phyloP scores from a whole-genome alignment of 2,329 filamentous ascomycete species.

The Paecilomyces dactylethromorphus region DNA sequence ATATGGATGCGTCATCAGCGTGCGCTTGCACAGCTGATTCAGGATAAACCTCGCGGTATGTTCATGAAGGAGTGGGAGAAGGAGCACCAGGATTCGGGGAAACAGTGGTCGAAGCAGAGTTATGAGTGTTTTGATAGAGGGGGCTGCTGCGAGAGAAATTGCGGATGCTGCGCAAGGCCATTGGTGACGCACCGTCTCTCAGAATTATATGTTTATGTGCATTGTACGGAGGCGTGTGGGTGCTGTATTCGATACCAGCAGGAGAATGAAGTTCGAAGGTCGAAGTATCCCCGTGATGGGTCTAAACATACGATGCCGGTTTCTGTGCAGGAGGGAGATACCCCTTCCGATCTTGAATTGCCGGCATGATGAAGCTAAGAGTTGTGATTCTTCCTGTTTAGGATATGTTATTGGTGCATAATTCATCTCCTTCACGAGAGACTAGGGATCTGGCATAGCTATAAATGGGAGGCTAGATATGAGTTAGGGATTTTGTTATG shows the following conservation, averaged over 20 bases:
- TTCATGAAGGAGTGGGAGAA: neutral
- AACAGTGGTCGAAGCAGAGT: neutral
- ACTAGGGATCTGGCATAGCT: too few relatives aligned
- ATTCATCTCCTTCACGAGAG: neutral
- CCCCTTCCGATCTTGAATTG: neutral
- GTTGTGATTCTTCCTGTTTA: neutral
- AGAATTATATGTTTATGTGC: neutral
- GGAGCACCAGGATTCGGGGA: neutral
- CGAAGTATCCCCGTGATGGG: neutral
- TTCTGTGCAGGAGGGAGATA: neutral
- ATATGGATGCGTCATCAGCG: neutral
- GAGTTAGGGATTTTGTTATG: too few relatives aligned
- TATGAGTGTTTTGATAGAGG: neutral
- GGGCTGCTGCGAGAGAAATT: neutral
- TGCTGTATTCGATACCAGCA: neutral
- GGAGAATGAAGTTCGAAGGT: neutral
- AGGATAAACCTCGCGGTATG: neutral
- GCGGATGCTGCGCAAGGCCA: neutral
- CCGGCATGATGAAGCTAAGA: neutral
- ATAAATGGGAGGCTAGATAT: too few relatives aligned
- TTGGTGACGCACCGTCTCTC: neutral
- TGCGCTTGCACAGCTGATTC: neutral
- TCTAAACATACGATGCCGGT: neutral
- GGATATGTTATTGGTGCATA: neutral
- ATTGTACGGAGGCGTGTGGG: neutral